These are phyloP conservation scores for Zalaria sp. DNA, from an alignment of 2,329 filamentous ascomycete genomes.

Conservation along the genomic window DNA sequence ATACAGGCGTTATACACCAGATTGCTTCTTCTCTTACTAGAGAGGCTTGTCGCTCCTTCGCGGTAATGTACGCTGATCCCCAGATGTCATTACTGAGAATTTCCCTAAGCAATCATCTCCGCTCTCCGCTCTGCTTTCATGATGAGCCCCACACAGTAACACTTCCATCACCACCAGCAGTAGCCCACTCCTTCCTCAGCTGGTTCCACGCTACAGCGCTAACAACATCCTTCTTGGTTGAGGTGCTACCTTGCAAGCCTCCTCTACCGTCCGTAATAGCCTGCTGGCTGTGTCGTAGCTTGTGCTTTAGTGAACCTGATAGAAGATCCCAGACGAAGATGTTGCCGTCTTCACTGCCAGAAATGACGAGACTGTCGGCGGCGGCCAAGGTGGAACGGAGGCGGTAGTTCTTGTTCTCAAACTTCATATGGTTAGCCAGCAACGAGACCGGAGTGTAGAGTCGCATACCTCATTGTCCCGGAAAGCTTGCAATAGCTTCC, in stretches of 20 bases:
- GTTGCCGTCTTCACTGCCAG: conserved; percentile 64
- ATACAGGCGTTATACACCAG: too few relatives aligned
- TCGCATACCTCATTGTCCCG: conserved; percentile 33
- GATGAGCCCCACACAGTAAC: conserved; percentile 19
- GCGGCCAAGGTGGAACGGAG: conserved; percentile 62
- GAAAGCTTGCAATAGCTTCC: conserved; percentile 61
- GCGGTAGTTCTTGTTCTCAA: conserved; percentile 56
- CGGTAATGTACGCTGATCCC: too few relatives aligned
- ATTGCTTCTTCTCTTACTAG: too few relatives aligned
- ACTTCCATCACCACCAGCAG: conserved; percentile 33
- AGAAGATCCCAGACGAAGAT: conserved; percentile 77
- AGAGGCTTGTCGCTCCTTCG: too few relatives aligned
- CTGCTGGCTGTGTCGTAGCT: conserved; percentile 32
- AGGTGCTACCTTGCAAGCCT: conserved; percentile 17
- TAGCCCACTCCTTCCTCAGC: conserved; percentile 31
- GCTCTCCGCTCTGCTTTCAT: too few relatives aligned
- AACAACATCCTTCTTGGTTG: conserved; percentile 29
- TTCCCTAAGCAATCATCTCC: too few relatives aligned
- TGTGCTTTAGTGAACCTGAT: conserved; percentile 52
- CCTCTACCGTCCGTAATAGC: conserved; percentile 14
- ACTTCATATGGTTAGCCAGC: conserved; percentile 12
- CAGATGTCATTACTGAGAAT: too few relatives aligned
- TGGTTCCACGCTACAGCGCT: conserved; percentile 34
- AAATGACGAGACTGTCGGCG: conserved; percentile 63
- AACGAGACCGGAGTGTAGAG: conserved; percentile 6